A percentile compares a stretch with the other conserved stretches of the same genome.
phyloP scores from a whole-genome alignment of 106 monocot genomes.

The Dendrobium officinale region DNA sequence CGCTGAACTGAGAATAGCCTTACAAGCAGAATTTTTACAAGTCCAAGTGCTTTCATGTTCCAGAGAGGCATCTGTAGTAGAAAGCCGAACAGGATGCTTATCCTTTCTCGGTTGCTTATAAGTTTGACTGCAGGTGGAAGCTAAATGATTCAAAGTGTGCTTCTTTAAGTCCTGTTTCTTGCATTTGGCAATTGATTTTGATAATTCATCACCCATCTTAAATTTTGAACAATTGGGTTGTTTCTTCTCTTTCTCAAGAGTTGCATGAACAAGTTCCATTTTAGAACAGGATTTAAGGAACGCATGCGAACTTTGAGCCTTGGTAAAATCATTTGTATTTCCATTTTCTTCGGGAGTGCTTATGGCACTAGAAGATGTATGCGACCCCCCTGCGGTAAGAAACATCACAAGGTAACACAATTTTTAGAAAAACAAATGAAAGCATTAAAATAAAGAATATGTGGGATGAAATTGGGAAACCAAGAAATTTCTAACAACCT shows the following conservation, averaged over 20 bases:
- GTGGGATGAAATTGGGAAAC: neutral
- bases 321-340: constrained; percentile 11
- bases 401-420: constrained; percentile 1
- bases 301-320: constrained; percentile 35
- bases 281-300: constrained; percentile 38
- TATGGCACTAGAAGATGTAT: constrained; percentile 44
- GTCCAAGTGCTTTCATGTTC: constrained; percentile 30
- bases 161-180: constrained; percentile 54
- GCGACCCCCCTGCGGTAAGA: constrained; percentile 27
- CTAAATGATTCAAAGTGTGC: constrained; percentile 21
- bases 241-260: constrained; percentile 35
- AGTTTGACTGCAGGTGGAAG: constrained; percentile 17
- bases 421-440: neutral
- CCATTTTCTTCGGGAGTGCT: constrained; percentile 41
- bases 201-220: constrained; percentile 42
- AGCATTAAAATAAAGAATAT: neutral
- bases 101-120: constrained; percentile 51
- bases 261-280: constrained; percentile 28
- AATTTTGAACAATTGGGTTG: constrained; percentile 28
- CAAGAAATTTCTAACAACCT: neutral
- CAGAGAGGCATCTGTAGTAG: constrained; percentile 17
- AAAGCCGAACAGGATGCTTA: constrained; percentile 32
- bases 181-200: constrained; percentile 27
- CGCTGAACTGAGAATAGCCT: constrained; percentile 49
- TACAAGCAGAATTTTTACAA: constrained; percentile 88